These are phyloP conservation scores for Schrenkiella parvula DNA, from an alignment of 345 rosid species.

Conservation along the genomic window DNA sequence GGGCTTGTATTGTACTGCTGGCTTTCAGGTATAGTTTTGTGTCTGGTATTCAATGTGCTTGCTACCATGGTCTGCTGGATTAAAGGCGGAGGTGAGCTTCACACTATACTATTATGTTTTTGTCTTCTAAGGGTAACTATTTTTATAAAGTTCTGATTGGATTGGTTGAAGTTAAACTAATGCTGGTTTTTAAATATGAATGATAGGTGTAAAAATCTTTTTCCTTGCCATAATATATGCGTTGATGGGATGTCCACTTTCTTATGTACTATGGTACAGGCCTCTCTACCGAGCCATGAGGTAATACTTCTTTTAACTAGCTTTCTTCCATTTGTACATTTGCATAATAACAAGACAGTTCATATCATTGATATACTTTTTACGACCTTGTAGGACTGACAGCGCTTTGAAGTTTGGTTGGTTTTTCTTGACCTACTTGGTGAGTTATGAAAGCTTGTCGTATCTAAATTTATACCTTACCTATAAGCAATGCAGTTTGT, in stretches of 20 bases:
- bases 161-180: not conserved
- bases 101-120: not conserved
- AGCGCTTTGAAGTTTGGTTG: conserved; percentile 92
- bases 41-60: conserved; percentile 76
- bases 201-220: conserved; percentile 80
- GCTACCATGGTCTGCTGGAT: conserved; percentile 89
- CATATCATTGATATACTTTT: not conserved
- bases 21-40: conserved; percentile 79
- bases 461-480: not conserved
- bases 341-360: not conserved
- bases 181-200: conserved; percentile 18
- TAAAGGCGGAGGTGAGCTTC: conserved; percentile 79
- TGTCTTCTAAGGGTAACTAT: not conserved
- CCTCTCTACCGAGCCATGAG: conserved; percentile 98
- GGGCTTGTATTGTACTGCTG: not conserved
- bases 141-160: not conserved
- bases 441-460: conserved; percentile 35
- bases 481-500: not conserved
- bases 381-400: conserved; percentile 74
- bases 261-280: conserved; percentile 94
- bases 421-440: conserved; percentile 97
- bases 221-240: conserved; percentile 88
- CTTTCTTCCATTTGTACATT: not conserved
- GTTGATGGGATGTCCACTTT: conserved; percentile 77
- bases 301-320: conserved; percentile 24